Evolutionary conservation across 805 yeast species (phyloP).

Genomic region (Saccharomycopsis oosterbeekiorum): DNA sequence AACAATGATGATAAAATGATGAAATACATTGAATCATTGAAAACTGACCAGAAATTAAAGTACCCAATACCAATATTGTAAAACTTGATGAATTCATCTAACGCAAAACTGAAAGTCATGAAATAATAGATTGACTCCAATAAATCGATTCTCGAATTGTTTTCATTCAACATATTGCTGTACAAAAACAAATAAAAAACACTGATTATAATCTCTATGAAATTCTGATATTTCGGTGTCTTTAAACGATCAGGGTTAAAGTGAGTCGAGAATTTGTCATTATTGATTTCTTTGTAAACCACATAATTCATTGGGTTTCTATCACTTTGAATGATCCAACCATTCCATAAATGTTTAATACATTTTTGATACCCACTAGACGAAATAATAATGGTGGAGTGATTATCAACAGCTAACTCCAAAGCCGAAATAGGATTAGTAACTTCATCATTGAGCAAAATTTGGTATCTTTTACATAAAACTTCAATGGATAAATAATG

Average conservation of each 20-base stretch:
- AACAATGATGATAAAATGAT: constrained; percentile 43
- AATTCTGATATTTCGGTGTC: constrained; percentile 77
- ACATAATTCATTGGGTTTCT: constrained; percentile 61
- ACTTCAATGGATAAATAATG: constrained; percentile 63
- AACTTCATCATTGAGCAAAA: constrained; percentile 53
- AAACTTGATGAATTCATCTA: constrained; percentile 61
- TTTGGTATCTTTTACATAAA: constrained; percentile 66
- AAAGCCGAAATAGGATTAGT: constrained; percentile 61
- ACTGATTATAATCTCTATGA: constrained; percentile 58
- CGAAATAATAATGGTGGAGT: constrained; percentile 65
- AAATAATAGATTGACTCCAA: constrained; percentile 51
- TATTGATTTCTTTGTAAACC: constrained; percentile 49
- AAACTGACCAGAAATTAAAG: constrained; percentile 68
- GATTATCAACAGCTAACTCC: constrained; percentile 82
- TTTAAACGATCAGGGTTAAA: constrained; percentile 76
- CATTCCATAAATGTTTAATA: constrained; percentile 85
- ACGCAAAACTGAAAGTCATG: constrained; percentile 54
- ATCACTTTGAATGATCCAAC: constrained; percentile 78
- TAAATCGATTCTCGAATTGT: constrained; percentile 27
- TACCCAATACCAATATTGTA: constrained; percentile 70
- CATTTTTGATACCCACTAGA: constrained; percentile 80
- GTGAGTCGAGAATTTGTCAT: constrained; percentile 46
- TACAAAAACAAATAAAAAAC: constrained; percentile 51
- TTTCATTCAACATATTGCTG: constrained; percentile 37
- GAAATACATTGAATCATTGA: constrained; percentile 61